Percentiles rank a stretch among this genome's conserved stretches.
phyloP scores from a whole-genome alignment of 2,329 filamentous ascomycete genomes.

The Lachnellula arida region DNA sequence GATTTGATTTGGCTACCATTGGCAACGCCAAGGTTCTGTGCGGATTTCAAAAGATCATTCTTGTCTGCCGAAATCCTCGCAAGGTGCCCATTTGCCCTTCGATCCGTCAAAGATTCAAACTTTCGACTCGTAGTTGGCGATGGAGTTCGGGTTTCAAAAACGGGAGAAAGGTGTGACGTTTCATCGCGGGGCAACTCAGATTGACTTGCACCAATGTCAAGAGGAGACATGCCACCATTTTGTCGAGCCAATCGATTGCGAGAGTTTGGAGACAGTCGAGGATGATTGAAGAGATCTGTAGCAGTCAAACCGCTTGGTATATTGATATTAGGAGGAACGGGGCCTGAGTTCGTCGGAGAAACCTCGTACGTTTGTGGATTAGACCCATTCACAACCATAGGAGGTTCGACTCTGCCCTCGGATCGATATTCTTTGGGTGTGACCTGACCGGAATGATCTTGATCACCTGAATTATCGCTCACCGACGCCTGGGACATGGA shows the following conservation, averaged over 20 bases:
- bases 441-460: conserved; percentile 21
- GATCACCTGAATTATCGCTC: conserved; percentile 22
- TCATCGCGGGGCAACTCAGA: conserved; percentile 26
- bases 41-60: conserved; percentile 7
- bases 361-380: conserved; percentile 9
- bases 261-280: conserved; percentile 26
- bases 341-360: neutral
- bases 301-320: conserved; percentile 15
- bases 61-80: conserved; percentile 16
- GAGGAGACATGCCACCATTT: conserved; percentile 29
- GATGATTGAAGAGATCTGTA: conserved; percentile 17
- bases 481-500: conserved; percentile 26
- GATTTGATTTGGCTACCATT: conserved; percentile 34
- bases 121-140: conserved; percentile 60
- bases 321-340: conserved; percentile 13
- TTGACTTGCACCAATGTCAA: conserved; percentile 28
- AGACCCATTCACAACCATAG: conserved; percentile 28
- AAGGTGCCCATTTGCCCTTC: conserved; percentile 12
- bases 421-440: conserved; percentile 24
- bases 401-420: conserved; percentile 13
- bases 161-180: conserved; percentile 57
- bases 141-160: conserved; percentile 68
- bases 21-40: conserved; percentile 28
- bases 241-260: conserved; percentile 23
- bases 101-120: conserved; percentile 37